Conservation (phyloP, 352 stramenopile genomes). For the Pythium folliculosum region DNA sequence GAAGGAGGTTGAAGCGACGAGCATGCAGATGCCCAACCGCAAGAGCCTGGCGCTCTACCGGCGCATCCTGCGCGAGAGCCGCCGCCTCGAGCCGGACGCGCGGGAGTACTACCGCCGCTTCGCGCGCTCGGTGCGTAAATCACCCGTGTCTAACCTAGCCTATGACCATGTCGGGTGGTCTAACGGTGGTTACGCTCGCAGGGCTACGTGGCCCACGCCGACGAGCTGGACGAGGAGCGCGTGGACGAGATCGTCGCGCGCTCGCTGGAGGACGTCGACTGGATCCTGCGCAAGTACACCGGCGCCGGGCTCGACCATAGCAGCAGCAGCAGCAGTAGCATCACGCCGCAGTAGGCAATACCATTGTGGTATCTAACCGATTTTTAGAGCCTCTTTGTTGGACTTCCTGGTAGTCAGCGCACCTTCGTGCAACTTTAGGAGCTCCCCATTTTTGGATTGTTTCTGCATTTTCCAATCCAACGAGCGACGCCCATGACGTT, state of each 20-base stretch:
- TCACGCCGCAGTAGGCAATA: not conserved
- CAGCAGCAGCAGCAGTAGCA: not conserved
- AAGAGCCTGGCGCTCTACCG: slow-evolving; percentile 44
- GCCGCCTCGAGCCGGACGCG: slow-evolving; percentile 39
- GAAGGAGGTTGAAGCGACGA: too few relatives aligned
- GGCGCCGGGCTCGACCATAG: slow-evolving; percentile 19
- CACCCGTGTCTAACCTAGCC: not conserved
- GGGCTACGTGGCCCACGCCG: slow-evolving; percentile 40
- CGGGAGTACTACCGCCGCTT: slow-evolving; percentile 51
- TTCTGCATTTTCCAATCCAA: too few relatives aligned
- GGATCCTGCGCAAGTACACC: slow-evolving; percentile 47
- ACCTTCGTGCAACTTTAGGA: slow-evolving; percentile 12
- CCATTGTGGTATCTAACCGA: too few relatives aligned
- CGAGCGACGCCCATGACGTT: not conserved
- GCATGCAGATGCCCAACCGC: slow-evolving; percentile 18
- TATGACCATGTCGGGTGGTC: not conserved
- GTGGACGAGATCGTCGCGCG: slow-evolving; percentile 39
- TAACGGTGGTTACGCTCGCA: slow-evolving; percentile 7
- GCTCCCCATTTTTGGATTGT: slow-evolving; percentile 5
- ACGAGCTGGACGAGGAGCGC: slow-evolving; percentile 38
- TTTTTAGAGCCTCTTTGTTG: not conserved
- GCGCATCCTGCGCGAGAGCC: slow-evolving; percentile 45
- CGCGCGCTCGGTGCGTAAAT: slow-evolving; percentile 35
- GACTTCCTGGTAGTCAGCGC: slow-evolving; percentile 4
- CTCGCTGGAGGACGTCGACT: slow-evolving; percentile 49